Evolutionary conservation across 768 basidiomycete species (phyloP), one percentile per base, ranked within the genome.

Genomic region (Collybiopsis confluens): DNA sequence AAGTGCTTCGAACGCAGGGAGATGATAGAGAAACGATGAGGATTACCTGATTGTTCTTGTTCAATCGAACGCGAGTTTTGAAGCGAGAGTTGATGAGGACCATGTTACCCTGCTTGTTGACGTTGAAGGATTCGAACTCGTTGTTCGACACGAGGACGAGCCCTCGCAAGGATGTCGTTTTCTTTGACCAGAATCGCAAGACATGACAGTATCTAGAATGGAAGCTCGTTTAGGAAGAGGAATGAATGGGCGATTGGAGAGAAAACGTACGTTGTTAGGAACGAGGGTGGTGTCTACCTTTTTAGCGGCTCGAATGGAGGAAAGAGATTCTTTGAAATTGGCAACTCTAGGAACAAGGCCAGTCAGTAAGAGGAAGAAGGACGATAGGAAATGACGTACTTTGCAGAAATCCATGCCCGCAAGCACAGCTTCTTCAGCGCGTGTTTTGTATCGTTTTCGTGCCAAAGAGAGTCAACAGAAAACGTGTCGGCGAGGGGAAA

Each of bases 1-100:
- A n/a, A n/a, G n/a, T n/a, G n/a, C n/a, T n/a, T n/a, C n/a, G n/a
- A n/a, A n/a, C n/a, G n/a, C 30, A 11, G 7, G 1, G 30, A 16
- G 23, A 24, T 13, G 28, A 30, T 8, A 5, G 2, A 13, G 15
- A 13, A 9, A 16, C 8, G 20, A 27, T 3, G 18, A 5, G 26
- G 3, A n/a, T 45, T 58, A 76, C 78, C 67, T 74, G 69, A 30
- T 61, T 49, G 47, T 71, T 69, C 42, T 55, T 42, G 13, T 33
- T 33, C 5, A 6, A 13, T 18, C 74, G 66, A 2, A 78, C 64
- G 35, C 74, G 62, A 1, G 66, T 75, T 46, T 74, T 77, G 62
- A 68, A 80, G 2, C 74, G 68, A 2, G 70, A 56, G 57, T 78
- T 78, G 13, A 58, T 54, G 2, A 79, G 45, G 11, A 61, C 53